A percentile compares a stretch with the other conserved stretches of the same genome.
These are phyloP conservation scores for Talaromyces sp. DNA, from an alignment of 2,329 filamentous ascomycete genomes.

Conservation along the genomic window DNA sequence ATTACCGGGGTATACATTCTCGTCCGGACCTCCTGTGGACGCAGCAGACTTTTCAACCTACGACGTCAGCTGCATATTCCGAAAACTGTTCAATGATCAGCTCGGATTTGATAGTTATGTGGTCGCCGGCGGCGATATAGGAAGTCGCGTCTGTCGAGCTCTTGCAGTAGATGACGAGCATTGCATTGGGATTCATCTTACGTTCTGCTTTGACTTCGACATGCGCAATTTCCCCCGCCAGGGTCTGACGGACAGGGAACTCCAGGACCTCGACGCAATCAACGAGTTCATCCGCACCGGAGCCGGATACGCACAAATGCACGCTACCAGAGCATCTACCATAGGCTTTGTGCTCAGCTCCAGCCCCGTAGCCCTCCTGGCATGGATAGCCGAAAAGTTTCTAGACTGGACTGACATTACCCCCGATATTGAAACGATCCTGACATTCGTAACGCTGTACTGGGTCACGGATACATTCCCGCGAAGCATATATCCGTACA, in stretches of 20 bases:
- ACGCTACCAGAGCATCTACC: slow-evolving; percentile 8
- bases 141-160: slow-evolving; percentile 43
- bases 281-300: not conserved
- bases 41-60: slow-evolving; percentile 38
- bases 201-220: slow-evolving; percentile 8
- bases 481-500: slow-evolving; percentile 33
- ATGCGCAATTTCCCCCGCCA: slow-evolving; percentile 7
- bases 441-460: slow-evolving; percentile 36
- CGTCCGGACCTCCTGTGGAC: slow-evolving; percentile 40
- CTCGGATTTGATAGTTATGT: slow-evolving; percentile 56
- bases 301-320: slow-evolving; percentile 4
- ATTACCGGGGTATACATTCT: slow-evolving; percentile 55
- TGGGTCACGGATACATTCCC: slow-evolving; percentile 39
- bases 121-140: slow-evolving; percentile 58
- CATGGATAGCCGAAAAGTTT: slow-evolving; percentile 35
- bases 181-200: slow-evolving; percentile 47
- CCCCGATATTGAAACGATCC: slow-evolving; percentile 30
- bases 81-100: slow-evolving; percentile 49
- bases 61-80: slow-evolving; percentile 45
- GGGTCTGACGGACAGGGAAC: not conserved
- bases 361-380: slow-evolving; percentile 11
- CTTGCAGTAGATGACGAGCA: slow-evolving; percentile 43
- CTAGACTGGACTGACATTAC: slow-evolving; percentile 36
- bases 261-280: not conserved
- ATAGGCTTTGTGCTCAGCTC: slow-evolving; percentile 12